phyloP scores from a whole-genome alignment of 2,329 filamentous ascomycete genomes.

The Hymenoscyphus fructigenus region DNA sequence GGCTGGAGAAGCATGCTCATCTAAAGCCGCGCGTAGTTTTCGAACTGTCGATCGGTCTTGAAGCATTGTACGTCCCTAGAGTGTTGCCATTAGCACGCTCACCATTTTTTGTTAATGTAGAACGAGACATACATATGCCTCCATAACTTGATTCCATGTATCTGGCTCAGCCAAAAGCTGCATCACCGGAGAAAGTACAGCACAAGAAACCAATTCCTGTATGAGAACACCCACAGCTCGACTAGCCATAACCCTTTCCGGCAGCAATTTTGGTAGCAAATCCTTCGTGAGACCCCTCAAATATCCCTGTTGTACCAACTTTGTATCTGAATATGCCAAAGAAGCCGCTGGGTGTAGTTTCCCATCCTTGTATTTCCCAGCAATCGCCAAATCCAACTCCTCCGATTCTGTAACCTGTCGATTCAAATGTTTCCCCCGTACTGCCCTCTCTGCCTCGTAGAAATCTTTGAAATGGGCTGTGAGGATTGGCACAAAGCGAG shows the following conservation, averaged over 20 bases:
- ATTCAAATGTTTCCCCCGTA: slow-evolving; percentile 84
- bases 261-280: slow-evolving; percentile 73
- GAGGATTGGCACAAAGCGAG: slow-evolving; percentile 80
- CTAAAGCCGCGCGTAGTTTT: slow-evolving; percentile 85
- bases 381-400: slow-evolving; percentile 92
- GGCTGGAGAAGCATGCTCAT: slow-evolving; percentile 86
- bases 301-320: slow-evolving; percentile 84
- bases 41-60: slow-evolving; percentile 95
- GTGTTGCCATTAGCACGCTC: background rate
- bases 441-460: slow-evolving; percentile 81
- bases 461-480: slow-evolving; percentile 89
- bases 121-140: slow-evolving; percentile 62
- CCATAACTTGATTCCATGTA: slow-evolving; percentile 96
- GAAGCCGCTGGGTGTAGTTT: slow-evolving; percentile 84
- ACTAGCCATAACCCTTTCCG: slow-evolving; percentile 72
- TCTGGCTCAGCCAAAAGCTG: slow-evolving; percentile 85
- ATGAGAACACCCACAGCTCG: slow-evolving; percentile 77
- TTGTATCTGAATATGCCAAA: slow-evolving; percentile 79
- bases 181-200: slow-evolving; percentile 81
- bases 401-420: slow-evolving; percentile 92
- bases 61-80: slow-evolving; percentile 72
- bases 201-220: slow-evolving; percentile 88
- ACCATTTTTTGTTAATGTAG: background rate
- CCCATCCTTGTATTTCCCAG: slow-evolving; percentile 87
- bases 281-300: slow-evolving; percentile 71